Evolutionary conservation across 1,139 yeast genomes (phyloP), one percentile per base, ranked within the genome.

Genomic region (Chernovozyma sophiae-reginae): DNA sequence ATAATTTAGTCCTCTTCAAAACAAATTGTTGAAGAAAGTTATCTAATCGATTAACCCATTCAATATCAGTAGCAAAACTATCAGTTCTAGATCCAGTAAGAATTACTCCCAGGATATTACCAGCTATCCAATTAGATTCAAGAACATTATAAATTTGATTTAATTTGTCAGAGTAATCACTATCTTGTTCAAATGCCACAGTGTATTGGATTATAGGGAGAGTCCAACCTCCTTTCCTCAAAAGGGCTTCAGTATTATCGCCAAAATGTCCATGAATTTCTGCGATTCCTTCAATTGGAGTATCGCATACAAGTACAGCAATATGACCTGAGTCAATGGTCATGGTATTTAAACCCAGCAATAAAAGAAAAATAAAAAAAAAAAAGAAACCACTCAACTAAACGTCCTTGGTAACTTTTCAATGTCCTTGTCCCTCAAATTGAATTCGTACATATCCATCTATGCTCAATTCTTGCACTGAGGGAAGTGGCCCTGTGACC

Each of bases 61-160:
- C 56, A 3, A 62, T 60, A 19, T 65, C 63, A 1, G 47, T 39
- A n/a, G 60, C 76, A 53, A 74, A 82, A 2, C 86, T 67, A 46
- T 80, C 86, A 34, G 69, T 53, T 41, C 75, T 62, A 3, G 90
- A 81, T 0, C 95, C 95, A 0, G 89, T 80, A 33, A 85, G 52
- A 36, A 82, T 61, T 24, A 81, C 56, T 0, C 79, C 74, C 19
- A 44, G 49, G 11, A 26, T 12, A 13, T 13, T 14, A 6, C 29
- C 29, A 6, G 46, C 40, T 6, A 43, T 49, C 2, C 79, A 51
- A 1, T 56, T 59, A 6, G 31, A 36, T 4, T 45, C 36, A 14
- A 66, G 43, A 11, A 36, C 36, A 7, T 37, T 34, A 31, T 60
- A 60, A 1, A 48, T 47, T 3, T 23, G 31, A 18, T 46, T 35